A percentile compares a stretch with the other conserved stretches of the same genome.
Conservation (phyloP, 768 basidiomycete genomes). For the Boletus pseudopeckii region DNA sequence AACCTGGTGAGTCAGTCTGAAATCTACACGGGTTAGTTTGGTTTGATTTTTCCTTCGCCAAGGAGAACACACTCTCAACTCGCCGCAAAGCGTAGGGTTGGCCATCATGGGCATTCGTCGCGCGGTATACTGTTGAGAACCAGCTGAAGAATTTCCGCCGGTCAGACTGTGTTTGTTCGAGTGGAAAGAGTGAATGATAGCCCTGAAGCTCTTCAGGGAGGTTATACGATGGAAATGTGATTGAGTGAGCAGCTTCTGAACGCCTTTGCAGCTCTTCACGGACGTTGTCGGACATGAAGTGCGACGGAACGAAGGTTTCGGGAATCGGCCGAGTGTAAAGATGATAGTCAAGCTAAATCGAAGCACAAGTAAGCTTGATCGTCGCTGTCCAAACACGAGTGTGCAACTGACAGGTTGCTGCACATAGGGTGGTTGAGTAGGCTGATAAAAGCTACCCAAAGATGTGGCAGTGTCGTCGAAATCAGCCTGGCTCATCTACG, state of each 20-base stretch:
- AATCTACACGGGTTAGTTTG: constrained; percentile 50
- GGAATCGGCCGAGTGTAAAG: constrained; percentile 78
- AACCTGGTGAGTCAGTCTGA: constrained; percentile 72
- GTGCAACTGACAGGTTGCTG: constrained; percentile 63
- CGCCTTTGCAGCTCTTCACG: constrained; percentile 57
- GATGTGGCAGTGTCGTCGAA: constrained; percentile 29
- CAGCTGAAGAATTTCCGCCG: constrained; percentile 76
- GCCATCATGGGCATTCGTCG: constrained; percentile 74
- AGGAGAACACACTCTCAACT: constrained; percentile 66
- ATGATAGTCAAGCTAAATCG: constrained; percentile 80
- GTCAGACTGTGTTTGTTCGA: constrained; percentile 59
- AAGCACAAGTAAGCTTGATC: neutral
- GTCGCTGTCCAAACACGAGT: neutral
- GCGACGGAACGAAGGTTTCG: constrained; percentile 51
- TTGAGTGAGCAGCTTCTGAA: constrained; percentile 40
- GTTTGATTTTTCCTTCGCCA: neutral
- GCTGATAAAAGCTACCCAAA: constrained; percentile 37
- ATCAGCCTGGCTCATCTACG: constrained; percentile 24
- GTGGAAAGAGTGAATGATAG: constrained; percentile 82
- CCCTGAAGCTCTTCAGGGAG: constrained; percentile 87
- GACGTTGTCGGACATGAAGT: constrained; percentile 83
- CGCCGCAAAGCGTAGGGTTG: constrained; percentile 73
- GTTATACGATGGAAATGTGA: constrained; percentile 42
- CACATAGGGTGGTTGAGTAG: constrained; percentile 45
- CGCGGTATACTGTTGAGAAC: constrained; percentile 82